Base-by-base conservation (phyloP, 2,329 filamentous ascomycete species). In the Madurella fahalii region DNA sequence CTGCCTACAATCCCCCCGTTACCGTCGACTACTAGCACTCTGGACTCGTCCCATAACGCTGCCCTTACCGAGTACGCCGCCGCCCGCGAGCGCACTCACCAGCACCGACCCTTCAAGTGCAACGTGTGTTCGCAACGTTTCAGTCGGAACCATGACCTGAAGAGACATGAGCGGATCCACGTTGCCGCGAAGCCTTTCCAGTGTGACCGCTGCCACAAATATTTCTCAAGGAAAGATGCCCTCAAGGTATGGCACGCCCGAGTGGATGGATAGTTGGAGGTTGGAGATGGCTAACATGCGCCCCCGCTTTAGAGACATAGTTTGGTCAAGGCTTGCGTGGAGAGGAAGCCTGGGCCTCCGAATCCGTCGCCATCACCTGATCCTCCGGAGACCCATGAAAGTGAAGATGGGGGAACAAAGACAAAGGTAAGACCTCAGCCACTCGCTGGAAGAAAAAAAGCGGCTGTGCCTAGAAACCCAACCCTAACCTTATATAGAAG, bases 91-190 rank as follows among this genome's bases (percentile, higher is more conserved):
- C 45, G 50, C 15, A 45, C 51, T 40, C 47, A 53, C 37, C 86
- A 88, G 54, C 92, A 97, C 64, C 83, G 92, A 4, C 93, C 93
- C 0, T 97, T 95, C 77, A 90, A 92, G 72, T 97, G 93, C 69
- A 91, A 96, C 64, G 82, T 89, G 67, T 97, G 93, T 67, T 84
- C 89, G 0, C 90, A 95, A 69, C 91, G 89, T 37, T 97, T 97
- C 74, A 97, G 95, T 70, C 82, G 93, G 7, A 97, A 97, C 63
- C 93, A 97, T 68, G 93, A 97, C 67, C 72, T 97, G 64, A 97
- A 97, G 74, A 82, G 93, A 51, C 93, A 97, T 71, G 96, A 95
- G 77, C 79, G 91, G 44, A 97, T 97, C 54, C 93, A 97, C 71
- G 73, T 96, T 55, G 89, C 91, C 0, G 90, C 96, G 40, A 97